Evolutionary conservation across 306 rosid genomes (phyloP).

Genomic region (Lathyrus tuberosus): DNA sequence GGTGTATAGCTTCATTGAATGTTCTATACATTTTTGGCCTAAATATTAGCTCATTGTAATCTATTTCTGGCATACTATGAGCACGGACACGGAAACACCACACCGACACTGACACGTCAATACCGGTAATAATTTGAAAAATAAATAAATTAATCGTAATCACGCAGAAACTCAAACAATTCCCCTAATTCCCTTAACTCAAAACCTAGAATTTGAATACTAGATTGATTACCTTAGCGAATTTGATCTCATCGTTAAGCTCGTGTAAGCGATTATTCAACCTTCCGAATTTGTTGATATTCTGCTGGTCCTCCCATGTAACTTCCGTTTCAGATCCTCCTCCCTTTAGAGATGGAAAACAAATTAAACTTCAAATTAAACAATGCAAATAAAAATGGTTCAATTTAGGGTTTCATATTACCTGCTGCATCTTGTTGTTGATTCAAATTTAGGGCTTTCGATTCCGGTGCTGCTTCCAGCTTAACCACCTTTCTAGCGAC

Average conservation of each 20-base stretch:
- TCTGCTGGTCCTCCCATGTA: slow-evolving; percentile 88
- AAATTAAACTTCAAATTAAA: background rate
- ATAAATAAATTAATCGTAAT: no score
- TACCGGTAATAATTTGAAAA: no score
- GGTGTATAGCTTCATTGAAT: no score
- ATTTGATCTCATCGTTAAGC: slow-evolving; percentile 85
- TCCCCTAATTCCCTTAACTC: background rate
- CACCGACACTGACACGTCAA: no score
- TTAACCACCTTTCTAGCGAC: background rate
- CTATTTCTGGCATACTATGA: no score
- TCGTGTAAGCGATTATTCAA: slow-evolving; percentile 89
- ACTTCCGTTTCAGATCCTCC: slow-evolving; percentile 84
- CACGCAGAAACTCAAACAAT: background rate
- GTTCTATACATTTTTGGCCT: no score
- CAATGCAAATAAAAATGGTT: background rate
- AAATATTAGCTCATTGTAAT: no score
- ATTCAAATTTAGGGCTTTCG: slow-evolving; percentile 35
- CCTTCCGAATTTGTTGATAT: slow-evolving; percentile 89
- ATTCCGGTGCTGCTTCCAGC: no score
- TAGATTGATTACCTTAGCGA: slow-evolving; percentile 63
- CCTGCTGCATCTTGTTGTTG: slow-evolving; percentile 60
- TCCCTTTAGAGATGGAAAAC: slow-evolving; percentile 44
- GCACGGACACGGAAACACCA: no score
- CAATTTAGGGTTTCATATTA: slow-evolving; percentile 41
- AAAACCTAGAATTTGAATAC: background rate